These are phyloP conservation scores for Eucalyptus tenuipes DNA, from an alignment of 345 rosid species.

Conservation along the genomic window DNA sequence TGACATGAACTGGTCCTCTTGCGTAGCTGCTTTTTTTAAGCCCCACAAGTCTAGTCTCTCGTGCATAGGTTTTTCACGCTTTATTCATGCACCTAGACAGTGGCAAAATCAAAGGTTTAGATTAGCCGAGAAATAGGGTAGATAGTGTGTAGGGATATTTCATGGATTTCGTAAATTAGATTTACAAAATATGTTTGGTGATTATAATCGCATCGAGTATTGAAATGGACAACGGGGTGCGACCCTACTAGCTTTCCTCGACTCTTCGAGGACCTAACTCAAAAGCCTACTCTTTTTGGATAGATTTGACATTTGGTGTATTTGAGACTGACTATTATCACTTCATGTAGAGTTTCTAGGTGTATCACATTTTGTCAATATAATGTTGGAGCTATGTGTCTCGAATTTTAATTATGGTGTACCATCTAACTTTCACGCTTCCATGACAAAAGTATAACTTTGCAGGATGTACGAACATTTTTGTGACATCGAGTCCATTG, in stretches of 20 bases:
- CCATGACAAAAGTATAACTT: background rate
- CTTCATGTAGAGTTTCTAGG: background rate
- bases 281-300: background rate
- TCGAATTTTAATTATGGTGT: background rate
- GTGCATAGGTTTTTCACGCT: background rate
- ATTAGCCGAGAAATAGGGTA: background rate
- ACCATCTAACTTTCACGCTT: background rate
- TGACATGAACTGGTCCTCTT: background rate
- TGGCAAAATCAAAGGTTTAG: background rate
- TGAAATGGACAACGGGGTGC: fast-evolving
- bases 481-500: background rate
- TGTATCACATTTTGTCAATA: background rate
- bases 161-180: fast-evolving
- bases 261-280: fast-evolving
- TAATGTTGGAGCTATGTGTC: background rate
- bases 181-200: background rate
- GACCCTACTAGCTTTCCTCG: fast-evolving
- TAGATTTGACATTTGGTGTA: background rate
- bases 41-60: background rate
- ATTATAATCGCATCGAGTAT: background rate
- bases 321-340: background rate
- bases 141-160: background rate
- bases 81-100: background rate
- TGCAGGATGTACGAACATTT: background rate
- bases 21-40: background rate